Evolutionary conservation across 2,329 filamentous ascomycete species (phyloP), one percentile per base, ranked within the genome.

Genomic region (Fusarium sp.): DNA sequence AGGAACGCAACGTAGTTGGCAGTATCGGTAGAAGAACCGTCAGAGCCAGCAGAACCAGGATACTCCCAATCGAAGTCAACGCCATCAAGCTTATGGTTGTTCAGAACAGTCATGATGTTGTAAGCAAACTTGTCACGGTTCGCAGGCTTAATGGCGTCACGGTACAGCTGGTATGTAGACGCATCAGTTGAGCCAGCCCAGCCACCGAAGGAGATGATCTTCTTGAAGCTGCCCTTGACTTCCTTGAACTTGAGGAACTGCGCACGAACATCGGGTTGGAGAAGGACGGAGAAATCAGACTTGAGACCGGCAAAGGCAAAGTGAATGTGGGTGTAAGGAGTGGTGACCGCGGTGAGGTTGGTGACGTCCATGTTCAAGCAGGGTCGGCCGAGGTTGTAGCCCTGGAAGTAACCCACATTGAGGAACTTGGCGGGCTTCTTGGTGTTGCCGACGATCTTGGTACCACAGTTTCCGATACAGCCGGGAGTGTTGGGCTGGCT

Each of bases 11-110:
- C 81, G 44, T 82, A 82, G 60, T 81, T 78, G 24, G 66, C n/a
- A 3, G 77, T 79, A 18, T 83, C 80, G 0, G 83, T 84, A 9
- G 59, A 75, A 0, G 80, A 77, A 4, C 79, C 75, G 0, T 57
- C 53, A 14, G 65, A 58, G 15, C 59, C 53, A 83, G 26, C 75
- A 38, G 80, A 80, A 1, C 79, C 80, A 2, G 82, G 82, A 61
- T 87, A 86, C 62, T 86, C 85, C 86, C 85, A 88, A 71, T 87
- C 84, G 47, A 86, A 75, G 50, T 86, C 84, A 15, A 86, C 76
- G 1, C 85, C 85, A 53, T 86, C 84, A 0, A 87, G 71, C 8
- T 77, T 74, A 30, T 85, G 45, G 38, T 85, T 47, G 26, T 82
- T 73, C 55, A 87, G 20, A 71, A 88, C 83, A 26, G 83, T 59